These are phyloP conservation scores for Aspergillus ibericus DNA, from an alignment of 2,329 filamentous ascomycete genomes.

Conservation along the genomic window DNA sequence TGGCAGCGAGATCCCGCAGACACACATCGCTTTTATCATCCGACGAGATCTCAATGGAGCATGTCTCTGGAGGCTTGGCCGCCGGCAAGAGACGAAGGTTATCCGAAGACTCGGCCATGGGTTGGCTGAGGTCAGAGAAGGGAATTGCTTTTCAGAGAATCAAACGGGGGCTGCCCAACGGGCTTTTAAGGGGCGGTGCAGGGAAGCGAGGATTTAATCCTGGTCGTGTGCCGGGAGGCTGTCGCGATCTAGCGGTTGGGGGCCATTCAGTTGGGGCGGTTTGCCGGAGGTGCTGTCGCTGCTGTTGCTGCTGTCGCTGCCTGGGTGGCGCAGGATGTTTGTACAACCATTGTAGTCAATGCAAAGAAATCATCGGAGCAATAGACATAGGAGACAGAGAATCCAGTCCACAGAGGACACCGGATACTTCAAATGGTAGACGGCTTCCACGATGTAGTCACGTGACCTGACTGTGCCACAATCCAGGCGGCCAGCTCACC, in stretches of 20 bases:
- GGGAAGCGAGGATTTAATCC: background rate
- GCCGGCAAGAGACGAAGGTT: background rate
- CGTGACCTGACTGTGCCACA: no score
- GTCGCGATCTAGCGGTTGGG: background rate
- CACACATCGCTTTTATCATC: background rate
- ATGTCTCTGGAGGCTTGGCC: background rate
- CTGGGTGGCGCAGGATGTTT: background rate
- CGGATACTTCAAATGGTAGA: no score
- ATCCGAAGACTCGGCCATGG: background rate
- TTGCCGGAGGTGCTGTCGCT: background rate
- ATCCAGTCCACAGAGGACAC: no score
- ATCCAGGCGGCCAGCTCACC: no score
- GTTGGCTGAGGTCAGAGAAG: background rate
- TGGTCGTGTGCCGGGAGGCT: background rate
- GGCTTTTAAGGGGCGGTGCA: conserved; percentile 1
- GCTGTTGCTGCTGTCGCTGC: background rate
- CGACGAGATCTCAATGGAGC: background rate
- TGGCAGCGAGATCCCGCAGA: background rate
- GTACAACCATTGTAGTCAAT: no score
- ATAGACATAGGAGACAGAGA: no score
- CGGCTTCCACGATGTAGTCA: no score
- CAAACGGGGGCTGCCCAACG: background rate
- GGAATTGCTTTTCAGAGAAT: background rate
- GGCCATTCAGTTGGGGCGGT: background rate
- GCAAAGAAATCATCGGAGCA: no score